These are phyloP conservation scores for Auricularia sp. DNA, from an alignment of 768 basidiomycete genomes.

Conservation along the genomic window DNA sequence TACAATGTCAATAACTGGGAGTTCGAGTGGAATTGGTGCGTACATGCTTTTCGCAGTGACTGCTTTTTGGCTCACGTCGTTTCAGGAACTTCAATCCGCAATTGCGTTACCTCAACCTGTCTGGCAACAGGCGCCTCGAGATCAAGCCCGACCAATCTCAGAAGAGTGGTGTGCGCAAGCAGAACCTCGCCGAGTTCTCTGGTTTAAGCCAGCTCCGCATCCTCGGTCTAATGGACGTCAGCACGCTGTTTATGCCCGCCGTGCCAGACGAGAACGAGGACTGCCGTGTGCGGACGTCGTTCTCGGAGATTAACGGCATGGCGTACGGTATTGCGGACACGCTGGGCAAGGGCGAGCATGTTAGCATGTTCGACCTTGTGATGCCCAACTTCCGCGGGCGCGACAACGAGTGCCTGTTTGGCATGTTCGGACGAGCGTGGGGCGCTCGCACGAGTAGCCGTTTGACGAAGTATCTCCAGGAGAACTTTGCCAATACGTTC, in stretches of 20 bases:
- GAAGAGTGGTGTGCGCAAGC: constrained; percentile 23
- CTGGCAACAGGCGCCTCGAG: constrained; percentile 92
- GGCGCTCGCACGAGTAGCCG: constrained; percentile 50
- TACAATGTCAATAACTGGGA: constrained; percentile 98
- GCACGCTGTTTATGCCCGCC: constrained; percentile 39
- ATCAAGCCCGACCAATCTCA: constrained; percentile 64
- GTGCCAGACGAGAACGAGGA: constrained; percentile 56
- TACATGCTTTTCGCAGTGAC: not conserved
- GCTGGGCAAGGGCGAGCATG: constrained; percentile 64
- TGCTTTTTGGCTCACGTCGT: not conserved
- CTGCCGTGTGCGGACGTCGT: constrained; percentile 83
- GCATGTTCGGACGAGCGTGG: constrained; percentile 82
- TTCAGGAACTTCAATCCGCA: constrained; percentile 92
- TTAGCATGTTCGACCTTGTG: constrained; percentile 89
- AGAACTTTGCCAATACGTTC: constrained; percentile 63
- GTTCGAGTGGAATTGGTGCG: constrained; percentile 98
- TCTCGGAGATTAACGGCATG: constrained; percentile 82
- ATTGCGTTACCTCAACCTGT: constrained; percentile 88
- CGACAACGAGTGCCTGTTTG: constrained; percentile 81
- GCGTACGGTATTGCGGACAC: constrained; percentile 94
- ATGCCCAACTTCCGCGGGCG: constrained; percentile 71
- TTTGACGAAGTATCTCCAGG: constrained; percentile 75
- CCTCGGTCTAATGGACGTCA: constrained; percentile 96
- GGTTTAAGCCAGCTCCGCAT: constrained; percentile 76
- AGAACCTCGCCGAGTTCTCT: constrained; percentile 70